These are phyloP conservation scores for Cytospora paraplurivora DNA, from an alignment of 2,329 filamentous ascomycete genomes.

Conservation along the genomic window DNA sequence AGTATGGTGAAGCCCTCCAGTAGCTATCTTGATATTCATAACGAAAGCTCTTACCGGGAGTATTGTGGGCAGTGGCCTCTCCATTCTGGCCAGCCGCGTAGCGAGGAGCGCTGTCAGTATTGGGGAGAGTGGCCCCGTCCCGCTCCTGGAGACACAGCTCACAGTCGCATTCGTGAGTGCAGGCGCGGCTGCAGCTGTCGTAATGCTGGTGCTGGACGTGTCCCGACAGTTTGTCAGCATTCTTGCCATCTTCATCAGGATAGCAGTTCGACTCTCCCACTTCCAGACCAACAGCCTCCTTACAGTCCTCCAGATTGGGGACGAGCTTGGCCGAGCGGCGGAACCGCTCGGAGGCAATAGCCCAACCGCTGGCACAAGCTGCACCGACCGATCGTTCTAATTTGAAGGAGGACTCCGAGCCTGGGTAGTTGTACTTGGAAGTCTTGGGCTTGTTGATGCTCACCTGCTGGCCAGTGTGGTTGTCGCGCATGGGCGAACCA, in stretches of 20 bases:
- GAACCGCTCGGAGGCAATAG: slow-evolving; percentile 17
- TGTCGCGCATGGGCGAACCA: neutral
- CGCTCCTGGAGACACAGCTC: too few species aligned
- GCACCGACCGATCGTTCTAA: neutral
- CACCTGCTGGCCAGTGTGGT: slow-evolving; percentile 1
- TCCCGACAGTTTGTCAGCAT: slow-evolving; percentile 16
- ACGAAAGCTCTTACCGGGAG: neutral
- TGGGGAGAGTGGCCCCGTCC: neutral
- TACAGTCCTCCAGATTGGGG: slow-evolving; percentile 23
- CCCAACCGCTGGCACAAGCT: slow-evolving; percentile 23
- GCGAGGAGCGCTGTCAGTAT: neutral
- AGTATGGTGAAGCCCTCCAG: neutral
- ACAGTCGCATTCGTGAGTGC: too few species aligned
- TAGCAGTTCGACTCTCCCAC: slow-evolving; percentile 15
- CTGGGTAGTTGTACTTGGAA: neutral
- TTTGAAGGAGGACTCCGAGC: neutral
- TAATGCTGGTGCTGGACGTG: neutral
- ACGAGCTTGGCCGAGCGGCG: slow-evolving; percentile 20
- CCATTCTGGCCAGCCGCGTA: neutral
- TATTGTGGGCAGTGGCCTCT: neutral
- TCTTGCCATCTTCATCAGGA: slow-evolving; percentile 7
- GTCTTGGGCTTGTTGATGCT: neutral
- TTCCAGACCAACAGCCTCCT: slow-evolving; percentile 13
- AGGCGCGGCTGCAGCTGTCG: neutral
- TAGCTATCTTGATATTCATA: neutral